Evolutionary conservation across 257 asterid genomes (phyloP).

Genomic region (Solanum verrucosum): DNA sequence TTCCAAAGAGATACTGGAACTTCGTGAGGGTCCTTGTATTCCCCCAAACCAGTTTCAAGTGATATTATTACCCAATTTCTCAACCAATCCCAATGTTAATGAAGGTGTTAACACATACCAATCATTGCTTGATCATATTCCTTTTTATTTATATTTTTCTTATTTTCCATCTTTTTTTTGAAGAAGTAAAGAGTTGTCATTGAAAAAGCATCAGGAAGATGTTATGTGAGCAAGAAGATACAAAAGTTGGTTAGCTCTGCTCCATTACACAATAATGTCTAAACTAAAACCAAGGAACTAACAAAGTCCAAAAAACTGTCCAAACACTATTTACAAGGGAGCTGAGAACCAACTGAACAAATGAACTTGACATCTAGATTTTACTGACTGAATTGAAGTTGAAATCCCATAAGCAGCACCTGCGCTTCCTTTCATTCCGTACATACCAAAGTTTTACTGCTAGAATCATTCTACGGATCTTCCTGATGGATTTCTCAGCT

Average conservation of each 20-base stretch:
- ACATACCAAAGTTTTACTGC: not conserved
- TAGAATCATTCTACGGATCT: too few relatives aligned
- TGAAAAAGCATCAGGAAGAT: not conserved
- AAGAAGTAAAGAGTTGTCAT: not conserved
- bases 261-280: not conserved
- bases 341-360: not conserved
- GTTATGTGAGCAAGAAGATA: not conserved
- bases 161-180: not conserved
- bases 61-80: not conserved
- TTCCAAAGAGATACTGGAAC: not conserved
- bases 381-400: not conserved
- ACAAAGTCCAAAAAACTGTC: not conserved
- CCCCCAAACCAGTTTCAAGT: not conserved
- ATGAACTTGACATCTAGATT: not conserved
- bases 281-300: not conserved
- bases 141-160: not conserved
- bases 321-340: not conserved
- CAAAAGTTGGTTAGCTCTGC: not conserved
- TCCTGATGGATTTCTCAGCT: too few relatives aligned
- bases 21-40: not conserved
- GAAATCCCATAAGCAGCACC: not conserved
- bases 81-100: not conserved
- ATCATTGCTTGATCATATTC: not conserved
- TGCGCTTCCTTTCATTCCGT: not conserved
- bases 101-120: not conserved